Conservation (phyloP, 305 asterid species). For the Fraxinus angustifolia region DNA sequence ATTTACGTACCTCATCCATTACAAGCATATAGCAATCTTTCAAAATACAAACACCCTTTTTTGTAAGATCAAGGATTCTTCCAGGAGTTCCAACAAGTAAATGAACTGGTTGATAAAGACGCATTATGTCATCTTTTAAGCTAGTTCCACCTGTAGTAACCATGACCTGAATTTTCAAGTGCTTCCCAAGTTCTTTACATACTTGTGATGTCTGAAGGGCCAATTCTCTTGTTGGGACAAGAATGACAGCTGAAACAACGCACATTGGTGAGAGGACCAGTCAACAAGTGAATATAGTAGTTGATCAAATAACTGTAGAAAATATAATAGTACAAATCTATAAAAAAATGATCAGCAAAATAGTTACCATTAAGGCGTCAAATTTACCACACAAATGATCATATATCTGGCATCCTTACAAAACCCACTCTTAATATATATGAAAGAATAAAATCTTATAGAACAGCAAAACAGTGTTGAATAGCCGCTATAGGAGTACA, state of each 20-base stretch:
- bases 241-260: constrained; percentile 64
- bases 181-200: constrained; percentile 95
- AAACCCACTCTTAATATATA: constrained; percentile 5
- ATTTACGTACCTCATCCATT: constrained; percentile 80
- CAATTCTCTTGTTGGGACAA: constrained; percentile 92
- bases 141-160: constrained; percentile 98
- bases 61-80: constrained; percentile 85
- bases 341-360: not conserved
- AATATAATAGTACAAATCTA: not conserved
- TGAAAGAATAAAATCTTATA: not conserved
- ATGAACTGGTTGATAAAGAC: constrained; percentile 94
- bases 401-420: not conserved
- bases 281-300: constrained; percentile 7
- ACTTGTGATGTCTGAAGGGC: constrained; percentile 98
- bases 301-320: not conserved
- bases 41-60: constrained; percentile 70
- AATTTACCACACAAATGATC: not conserved
- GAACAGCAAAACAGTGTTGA: not conserved
- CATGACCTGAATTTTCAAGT: constrained; percentile 82
- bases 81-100: constrained; percentile 98
- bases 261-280: constrained; percentile 15
- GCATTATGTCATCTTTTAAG: constrained; percentile 93
- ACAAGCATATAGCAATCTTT: constrained; percentile 69
- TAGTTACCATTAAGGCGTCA: not conserved
- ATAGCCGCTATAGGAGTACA: not conserved